These are phyloP conservation scores for Keqinozyma sinolaborantium DNA, from an alignment of 1,139 yeast species.

Conservation along the genomic window DNA sequence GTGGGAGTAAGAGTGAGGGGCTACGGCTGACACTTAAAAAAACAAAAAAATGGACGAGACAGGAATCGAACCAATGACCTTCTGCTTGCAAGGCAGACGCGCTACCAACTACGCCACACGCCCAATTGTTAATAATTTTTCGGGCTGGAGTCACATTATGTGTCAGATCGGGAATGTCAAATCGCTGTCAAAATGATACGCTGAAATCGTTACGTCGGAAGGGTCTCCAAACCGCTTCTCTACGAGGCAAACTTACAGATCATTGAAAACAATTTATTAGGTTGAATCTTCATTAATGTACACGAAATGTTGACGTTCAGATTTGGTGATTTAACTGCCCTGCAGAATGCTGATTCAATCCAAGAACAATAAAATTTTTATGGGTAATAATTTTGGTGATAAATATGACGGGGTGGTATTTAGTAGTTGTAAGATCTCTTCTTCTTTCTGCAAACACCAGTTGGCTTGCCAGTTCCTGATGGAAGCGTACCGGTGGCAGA, in stretches of 20 bases:
- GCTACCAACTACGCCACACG: slow-evolving; percentile 74
- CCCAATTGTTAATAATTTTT: slow-evolving; percentile 36
- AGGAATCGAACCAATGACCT: slow-evolving; percentile 69
- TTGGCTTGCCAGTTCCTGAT: slow-evolving; percentile 1
- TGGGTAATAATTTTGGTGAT: too few species aligned
- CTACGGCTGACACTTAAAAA: slow-evolving; percentile 3
- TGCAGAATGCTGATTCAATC: slow-evolving; percentile 5
- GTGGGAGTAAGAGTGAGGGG: not conserved
- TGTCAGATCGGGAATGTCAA: too few species aligned
- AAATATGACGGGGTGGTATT: too few species aligned
- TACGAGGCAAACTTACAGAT: too few species aligned
- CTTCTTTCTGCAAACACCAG: slow-evolving; percentile 13
- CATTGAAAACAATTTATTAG: too few species aligned
- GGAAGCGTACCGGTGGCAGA: slow-evolving; percentile 12
- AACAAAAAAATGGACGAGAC: slow-evolving; percentile 51
- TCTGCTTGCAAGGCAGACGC: slow-evolving; percentile 67
- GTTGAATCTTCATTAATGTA: not conserved
- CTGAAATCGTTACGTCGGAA: too few species aligned
- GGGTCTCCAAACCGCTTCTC: too few species aligned
- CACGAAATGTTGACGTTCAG: not conserved
- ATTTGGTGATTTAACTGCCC: slow-evolving; percentile 5
- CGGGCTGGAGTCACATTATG: too few species aligned
- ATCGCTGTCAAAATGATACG: too few species aligned
- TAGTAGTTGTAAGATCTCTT: slow-evolving; percentile 15
- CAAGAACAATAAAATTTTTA: slow-evolving; percentile 1